Percentiles rank a stretch among this genome's conserved stretches.
phyloP scores from a whole-genome alignment of 345 rosid species.

The Syzygium oleosum region DNA sequence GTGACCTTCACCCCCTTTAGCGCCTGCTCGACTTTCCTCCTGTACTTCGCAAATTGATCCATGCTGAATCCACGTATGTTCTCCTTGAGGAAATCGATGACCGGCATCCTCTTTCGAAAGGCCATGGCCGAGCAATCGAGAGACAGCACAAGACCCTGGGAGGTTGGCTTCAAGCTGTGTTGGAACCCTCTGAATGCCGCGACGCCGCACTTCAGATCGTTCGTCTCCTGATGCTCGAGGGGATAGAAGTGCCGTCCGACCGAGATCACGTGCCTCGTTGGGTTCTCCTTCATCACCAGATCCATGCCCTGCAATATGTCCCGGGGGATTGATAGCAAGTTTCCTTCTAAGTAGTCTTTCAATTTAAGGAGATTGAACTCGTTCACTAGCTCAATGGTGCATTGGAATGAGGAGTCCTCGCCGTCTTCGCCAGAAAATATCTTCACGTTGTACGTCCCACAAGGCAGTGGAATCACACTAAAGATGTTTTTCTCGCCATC shows the following conservation, averaged over 20 bases:
- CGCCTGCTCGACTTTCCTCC: constrained; percentile 28
- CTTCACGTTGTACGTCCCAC: constrained; percentile 36
- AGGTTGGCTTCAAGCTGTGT: constrained; percentile 68
- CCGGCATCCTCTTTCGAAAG: constrained; percentile 52
- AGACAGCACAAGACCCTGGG: constrained; percentile 61
- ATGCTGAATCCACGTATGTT: constrained; percentile 27
- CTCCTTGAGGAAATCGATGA: constrained; percentile 40
- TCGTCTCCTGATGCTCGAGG: constrained; percentile 4
- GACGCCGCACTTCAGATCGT: constrained; percentile 56
- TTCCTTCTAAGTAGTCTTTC: constrained; percentile 47
- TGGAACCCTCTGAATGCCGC: constrained; percentile 61
- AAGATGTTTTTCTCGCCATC: constrained; percentile 87
- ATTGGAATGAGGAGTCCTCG: constrained; percentile 18
- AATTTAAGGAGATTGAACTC: constrained; percentile 48
- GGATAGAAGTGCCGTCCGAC: constrained; percentile 58
- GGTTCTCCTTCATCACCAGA: constrained; percentile 90
- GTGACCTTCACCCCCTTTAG: constrained; percentile 49
- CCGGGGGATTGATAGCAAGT: constrained; percentile 32
- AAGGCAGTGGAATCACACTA: constrained; percentile 48
- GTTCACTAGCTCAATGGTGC: constrained; percentile 52
- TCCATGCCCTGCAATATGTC: constrained; percentile 86
- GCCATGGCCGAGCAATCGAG: constrained; percentile 73
- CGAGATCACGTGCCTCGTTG: constrained; percentile 46
- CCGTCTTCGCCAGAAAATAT: constrained; percentile 34
- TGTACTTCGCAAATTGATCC: constrained; percentile 9